These are phyloP conservation scores for Lactarius sp. DNA, from an alignment of 768 basidiomycete species.

Conservation along the genomic window DNA sequence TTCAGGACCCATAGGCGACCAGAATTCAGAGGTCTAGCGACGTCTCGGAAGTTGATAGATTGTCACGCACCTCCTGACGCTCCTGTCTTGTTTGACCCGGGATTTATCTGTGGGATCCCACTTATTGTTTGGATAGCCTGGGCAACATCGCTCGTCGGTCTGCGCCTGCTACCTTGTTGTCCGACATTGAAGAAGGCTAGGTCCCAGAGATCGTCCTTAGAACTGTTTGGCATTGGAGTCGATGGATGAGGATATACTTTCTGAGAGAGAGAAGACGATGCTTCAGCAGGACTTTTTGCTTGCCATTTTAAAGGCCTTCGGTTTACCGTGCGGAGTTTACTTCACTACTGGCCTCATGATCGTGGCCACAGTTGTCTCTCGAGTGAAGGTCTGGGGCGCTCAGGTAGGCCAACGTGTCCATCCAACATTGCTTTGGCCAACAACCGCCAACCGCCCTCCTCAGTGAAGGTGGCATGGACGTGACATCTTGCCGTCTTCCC, in stretches of 20 bases:
- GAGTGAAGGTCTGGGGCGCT: not conserved
- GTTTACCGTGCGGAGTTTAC: not conserved
- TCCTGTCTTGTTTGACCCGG: not conserved
- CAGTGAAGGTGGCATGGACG: too few relatives aligned
- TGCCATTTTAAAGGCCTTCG: not conserved
- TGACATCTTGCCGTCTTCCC: too few relatives aligned
- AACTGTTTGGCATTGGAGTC: not conserved
- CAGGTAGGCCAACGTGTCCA: not conserved
- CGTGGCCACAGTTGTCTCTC: not conserved
- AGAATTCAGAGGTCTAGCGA: not conserved
- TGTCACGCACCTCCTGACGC: not conserved
- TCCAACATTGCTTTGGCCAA: too few relatives aligned
- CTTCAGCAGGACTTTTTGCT: not conserved
- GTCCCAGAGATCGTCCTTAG: not conserved
- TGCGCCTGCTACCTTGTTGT: not conserved
- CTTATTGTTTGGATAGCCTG: not conserved
- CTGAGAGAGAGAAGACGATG: not conserved
- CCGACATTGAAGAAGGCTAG: not conserved
- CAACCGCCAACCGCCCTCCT: too few relatives aligned
- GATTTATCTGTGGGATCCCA: not conserved
- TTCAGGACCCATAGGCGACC: not conserved
- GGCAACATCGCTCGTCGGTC: not conserved
- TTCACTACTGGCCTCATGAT: not conserved
- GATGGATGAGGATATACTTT: not conserved
- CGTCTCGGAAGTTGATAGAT: too few relatives aligned